These are phyloP conservation scores for Graphilbum sp. DNA, from an alignment of 2,329 filamentous ascomycete species.

Conservation along the genomic window DNA sequence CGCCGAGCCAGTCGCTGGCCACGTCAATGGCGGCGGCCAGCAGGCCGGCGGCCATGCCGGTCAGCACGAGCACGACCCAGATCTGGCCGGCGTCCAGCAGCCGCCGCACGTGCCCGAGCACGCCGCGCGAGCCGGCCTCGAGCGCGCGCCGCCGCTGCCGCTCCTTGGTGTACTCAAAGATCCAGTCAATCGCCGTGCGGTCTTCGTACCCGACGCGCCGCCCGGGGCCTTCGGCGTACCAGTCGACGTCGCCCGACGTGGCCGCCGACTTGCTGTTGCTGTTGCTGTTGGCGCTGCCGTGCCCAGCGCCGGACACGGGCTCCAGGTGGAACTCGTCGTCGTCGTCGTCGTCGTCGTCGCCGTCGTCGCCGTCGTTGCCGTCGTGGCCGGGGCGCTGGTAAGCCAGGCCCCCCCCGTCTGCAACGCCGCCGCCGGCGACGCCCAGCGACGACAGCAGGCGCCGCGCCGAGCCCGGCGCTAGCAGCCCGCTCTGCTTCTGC, in stretches of 20 bases:
- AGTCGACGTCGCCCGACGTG: constrained; percentile 44
- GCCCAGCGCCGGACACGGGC: not conserved
- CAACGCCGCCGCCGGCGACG: not conserved
- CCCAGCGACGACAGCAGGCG: not conserved
- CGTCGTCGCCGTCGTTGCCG: not conserved
- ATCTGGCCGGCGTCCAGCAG: constrained; percentile 76
- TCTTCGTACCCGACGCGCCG: constrained; percentile 89
- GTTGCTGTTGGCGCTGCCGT: not conserved
- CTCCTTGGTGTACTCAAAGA: constrained; percentile 96
- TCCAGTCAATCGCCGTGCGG: constrained; percentile 97
- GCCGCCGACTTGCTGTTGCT: not conserved
- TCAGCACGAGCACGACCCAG: constrained; percentile 77
- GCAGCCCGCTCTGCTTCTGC: not conserved
- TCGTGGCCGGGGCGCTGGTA: not conserved
- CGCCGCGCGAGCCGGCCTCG: constrained; percentile 37
- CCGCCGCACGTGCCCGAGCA: constrained; percentile 57
- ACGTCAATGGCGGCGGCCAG: constrained; percentile 85
- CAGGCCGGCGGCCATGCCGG: constrained; percentile 67
- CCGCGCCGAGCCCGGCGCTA: not conserved
- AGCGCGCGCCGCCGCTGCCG: constrained; percentile 71
- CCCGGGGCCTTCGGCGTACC: constrained; percentile 74
- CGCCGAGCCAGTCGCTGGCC: constrained; percentile 80
- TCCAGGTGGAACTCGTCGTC: not conserved
- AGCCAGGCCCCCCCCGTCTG: not conserved
- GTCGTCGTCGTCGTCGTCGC: not conserved